A percentile compares a stretch with the other conserved stretches of the same genome.
Conservation (phyloP, 805 yeast genomes). For the Schizosaccharomyces cryophilus region DNA sequence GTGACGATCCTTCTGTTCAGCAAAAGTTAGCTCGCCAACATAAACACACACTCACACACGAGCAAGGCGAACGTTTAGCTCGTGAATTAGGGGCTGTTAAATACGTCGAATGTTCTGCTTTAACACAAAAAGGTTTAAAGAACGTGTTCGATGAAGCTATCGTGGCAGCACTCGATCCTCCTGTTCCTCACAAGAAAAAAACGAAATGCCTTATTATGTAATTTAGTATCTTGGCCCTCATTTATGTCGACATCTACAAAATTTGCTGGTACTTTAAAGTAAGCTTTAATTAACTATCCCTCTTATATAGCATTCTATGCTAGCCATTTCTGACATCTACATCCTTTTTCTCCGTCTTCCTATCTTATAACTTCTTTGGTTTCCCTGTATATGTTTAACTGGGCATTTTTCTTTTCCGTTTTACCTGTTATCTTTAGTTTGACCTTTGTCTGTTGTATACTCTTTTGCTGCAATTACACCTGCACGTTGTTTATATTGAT, state of each 20-base stretch:
- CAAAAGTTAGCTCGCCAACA: constrained; percentile 80
- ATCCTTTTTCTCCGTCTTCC: not conserved
- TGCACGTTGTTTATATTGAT: too few relatives aligned
- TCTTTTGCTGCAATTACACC: too few relatives aligned
- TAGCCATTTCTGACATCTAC: not conserved
- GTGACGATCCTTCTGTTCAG: constrained; percentile 76
- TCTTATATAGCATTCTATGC: not conserved
- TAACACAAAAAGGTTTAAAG: constrained; percentile 88
- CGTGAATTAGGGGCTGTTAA: constrained; percentile 86
- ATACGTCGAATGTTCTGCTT: constrained; percentile 92
- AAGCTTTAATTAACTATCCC: not conserved
- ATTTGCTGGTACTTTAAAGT: not conserved
- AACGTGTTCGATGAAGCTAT: constrained; percentile 73
- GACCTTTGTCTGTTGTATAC: too few relatives aligned
- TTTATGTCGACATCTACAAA: not conserved
- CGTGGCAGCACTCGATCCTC: constrained; percentile 67
- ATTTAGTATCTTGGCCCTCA: constrained; percentile 3
- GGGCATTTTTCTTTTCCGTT: too few relatives aligned
- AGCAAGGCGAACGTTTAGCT: constrained; percentile 79
- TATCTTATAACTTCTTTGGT: not conserved
- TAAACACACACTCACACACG: constrained; percentile 60
- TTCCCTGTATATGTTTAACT: not conserved
- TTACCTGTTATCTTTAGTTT: too few relatives aligned
- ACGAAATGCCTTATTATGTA: constrained; percentile 55
- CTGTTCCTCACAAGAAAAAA: constrained; percentile 55